These are phyloP conservation scores for Zasmidium cellare DNA, from an alignment of 2,329 filamentous ascomycete species.

Conservation along the genomic window DNA sequence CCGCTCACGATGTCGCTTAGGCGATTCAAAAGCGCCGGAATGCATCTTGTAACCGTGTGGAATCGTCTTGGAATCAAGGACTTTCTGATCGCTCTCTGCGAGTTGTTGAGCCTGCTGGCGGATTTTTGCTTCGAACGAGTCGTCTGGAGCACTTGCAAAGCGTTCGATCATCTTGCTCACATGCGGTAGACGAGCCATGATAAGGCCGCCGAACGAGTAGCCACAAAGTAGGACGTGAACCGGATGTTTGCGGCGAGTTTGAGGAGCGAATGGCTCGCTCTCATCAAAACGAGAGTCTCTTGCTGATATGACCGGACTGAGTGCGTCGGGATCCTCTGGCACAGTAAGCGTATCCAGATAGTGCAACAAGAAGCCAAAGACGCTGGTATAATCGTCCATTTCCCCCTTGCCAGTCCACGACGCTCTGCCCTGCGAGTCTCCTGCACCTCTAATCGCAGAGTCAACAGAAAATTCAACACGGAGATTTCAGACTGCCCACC, in stretches of 20 bases:
- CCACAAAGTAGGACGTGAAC: constrained; percentile 64
- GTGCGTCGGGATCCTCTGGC: not conserved
- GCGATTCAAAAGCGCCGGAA: constrained; percentile 36
- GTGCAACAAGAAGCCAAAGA: constrained; percentile 75
- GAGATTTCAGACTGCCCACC: constrained; percentile 51
- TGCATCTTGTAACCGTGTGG: constrained; percentile 37
- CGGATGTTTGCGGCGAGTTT: not conserved
- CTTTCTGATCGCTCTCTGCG: constrained; percentile 43
- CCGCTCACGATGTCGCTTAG: constrained; percentile 15
- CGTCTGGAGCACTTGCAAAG: constrained; percentile 56
- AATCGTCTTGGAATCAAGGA: constrained; percentile 49
- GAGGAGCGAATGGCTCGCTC: not conserved
- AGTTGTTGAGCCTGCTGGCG: constrained; percentile 68
- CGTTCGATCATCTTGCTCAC: constrained; percentile 55
- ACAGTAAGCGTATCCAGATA: constrained; percentile 63
- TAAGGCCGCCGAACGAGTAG: constrained; percentile 88
- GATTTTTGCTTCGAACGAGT: constrained; percentile 67
- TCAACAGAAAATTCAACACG: not conserved
- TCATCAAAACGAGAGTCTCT: constrained; percentile 1
- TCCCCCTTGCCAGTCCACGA: constrained; percentile 87
- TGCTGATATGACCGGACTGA: constrained; percentile 5
- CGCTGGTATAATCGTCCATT: constrained; percentile 75
- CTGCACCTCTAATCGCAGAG: constrained; percentile 65
- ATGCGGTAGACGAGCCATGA: constrained; percentile 71
- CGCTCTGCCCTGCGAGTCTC: constrained; percentile 71